Evolutionary conservation across 1,284 basidiomycete genomes (phyloP), one percentile per base, ranked within the genome.

Genomic region (Butyriboletus appendiculatus): DNA sequence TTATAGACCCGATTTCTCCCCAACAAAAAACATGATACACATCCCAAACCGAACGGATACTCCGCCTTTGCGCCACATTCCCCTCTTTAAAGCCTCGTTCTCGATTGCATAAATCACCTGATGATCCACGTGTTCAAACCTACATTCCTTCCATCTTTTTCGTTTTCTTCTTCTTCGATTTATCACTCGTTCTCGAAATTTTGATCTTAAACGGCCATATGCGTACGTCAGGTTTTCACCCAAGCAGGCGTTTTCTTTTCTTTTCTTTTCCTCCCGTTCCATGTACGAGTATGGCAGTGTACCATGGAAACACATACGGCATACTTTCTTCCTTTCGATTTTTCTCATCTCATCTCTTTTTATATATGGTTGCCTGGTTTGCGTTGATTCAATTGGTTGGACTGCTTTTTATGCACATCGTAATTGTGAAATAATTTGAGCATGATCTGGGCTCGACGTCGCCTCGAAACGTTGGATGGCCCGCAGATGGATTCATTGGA

Each of bases 271-370:
- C 30, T 24, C 20, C 26, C 15, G 12, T 57, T 39, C 14, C 12
- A n/a, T 62, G 60, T 62, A 59, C 32, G 34, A 49, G 35, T 30
- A 52, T 26, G 28, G 32, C 16, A 33, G 32, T 33, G 32, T 33
- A 33, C 32, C 32, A 33, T 33, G 32, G 32, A 33, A 33, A 33
- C 32, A 14, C 14, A 11, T 5, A 2, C 30, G 10, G 2, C 26
- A 26, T 12, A 2, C 5, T 14, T 33, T 12, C 12, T 33, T 33
- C 14, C 32, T 33, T 33, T 33, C 5, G 32, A 33, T 33, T 33
- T 14, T 33, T 33, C 14, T 33, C 32, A 33, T 12, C 14, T 33
- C 32, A 14, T 14, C 12, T 5, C 9, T 12, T 32, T 32, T 32
- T 32, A 32, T 33, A 14, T 33, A 14, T 33, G 0, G 12, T 33